These are phyloP conservation scores for Nakaseomyces bracarensis DNA, from an alignment of 1,139 yeast genomes.

Conservation along the genomic window DNA sequence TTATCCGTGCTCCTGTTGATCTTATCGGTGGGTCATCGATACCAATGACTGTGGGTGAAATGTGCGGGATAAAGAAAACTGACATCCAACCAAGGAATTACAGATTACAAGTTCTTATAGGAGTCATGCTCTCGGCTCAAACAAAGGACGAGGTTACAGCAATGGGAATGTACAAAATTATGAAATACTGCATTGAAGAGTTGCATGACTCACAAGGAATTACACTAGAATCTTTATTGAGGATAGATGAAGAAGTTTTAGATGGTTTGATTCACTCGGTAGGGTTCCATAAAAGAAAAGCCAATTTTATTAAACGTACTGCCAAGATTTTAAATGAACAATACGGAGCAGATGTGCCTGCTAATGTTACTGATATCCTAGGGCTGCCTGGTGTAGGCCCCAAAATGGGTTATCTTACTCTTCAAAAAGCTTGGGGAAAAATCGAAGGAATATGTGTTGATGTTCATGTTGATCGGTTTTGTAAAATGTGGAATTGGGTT, in stretches of 20 bases:
- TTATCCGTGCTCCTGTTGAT: conserved; percentile 73
- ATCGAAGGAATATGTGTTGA: conserved; percentile 88
- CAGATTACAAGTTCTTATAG: conserved; percentile 67
- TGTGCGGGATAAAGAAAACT: conserved; percentile 20
- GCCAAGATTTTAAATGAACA: conserved; percentile 45
- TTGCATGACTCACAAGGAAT: conserved; percentile 35
- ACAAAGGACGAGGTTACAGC: conserved; percentile 85
- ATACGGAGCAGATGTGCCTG: conserved; percentile 61
- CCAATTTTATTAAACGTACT: conserved; percentile 57
- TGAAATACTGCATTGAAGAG: conserved; percentile 37
- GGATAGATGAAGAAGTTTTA: conserved; percentile 47
- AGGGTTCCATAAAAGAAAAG: conserved; percentile 80
- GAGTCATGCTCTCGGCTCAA: conserved; percentile 84
- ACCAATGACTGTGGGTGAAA: conserved; percentile 41
- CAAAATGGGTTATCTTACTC: conserved; percentile 78
- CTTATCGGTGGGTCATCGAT: conserved; percentile 78
- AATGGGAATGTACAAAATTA: conserved; percentile 58
- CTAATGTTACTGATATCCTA: conserved; percentile 55
- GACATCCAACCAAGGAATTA: conserved; percentile 39
- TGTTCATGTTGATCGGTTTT: conserved; percentile 78
- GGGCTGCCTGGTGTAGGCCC: conserved; percentile 91
- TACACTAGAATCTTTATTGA: conserved; percentile 39
- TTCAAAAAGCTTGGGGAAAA: conserved; percentile 73
- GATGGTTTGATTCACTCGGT: conserved; percentile 67
- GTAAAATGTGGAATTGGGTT: conserved; percentile 80